Conservation (phyloP, 1,284 basidiomycete genomes). For the Tilletia walkeri region DNA sequence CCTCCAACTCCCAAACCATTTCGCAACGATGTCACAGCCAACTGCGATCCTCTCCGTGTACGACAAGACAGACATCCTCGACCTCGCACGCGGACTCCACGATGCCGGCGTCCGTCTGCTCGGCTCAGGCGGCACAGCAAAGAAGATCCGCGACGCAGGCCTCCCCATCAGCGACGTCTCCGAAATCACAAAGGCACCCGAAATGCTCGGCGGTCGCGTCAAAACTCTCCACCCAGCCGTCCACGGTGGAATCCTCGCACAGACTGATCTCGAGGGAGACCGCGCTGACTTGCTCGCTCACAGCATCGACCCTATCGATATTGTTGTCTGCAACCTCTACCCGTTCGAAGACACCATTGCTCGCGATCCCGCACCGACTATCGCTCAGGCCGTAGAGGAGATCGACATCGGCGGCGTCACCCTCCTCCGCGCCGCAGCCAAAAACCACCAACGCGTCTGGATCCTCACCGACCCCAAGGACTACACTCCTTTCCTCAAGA, state of each 20-base stretch:
- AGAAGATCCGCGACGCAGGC: constrained; percentile 91
- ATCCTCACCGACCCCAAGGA: constrained; percentile 93
- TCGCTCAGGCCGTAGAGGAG: constrained; percentile 92
- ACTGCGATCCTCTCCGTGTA: constrained; percentile 89
- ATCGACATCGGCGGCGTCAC: constrained; percentile 99
- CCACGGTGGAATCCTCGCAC: constrained; percentile 72
- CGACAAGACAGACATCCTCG: constrained; percentile 87
- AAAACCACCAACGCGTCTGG: constrained; percentile 76
- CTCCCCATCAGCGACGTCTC: constrained; percentile 95
- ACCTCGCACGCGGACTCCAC: constrained; percentile 80
- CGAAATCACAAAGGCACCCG: constrained; percentile 96
- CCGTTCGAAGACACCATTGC: constrained; percentile 83
- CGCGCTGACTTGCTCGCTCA: constrained; percentile 46
- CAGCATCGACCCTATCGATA: constrained; percentile 49
- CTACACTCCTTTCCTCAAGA: constrained; percentile 77
- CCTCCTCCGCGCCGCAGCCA: constrained; percentile 92
- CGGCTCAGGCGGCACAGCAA: constrained; percentile 95
- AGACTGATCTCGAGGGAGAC: constrained; percentile 49
- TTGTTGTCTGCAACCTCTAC: constrained; percentile 88
- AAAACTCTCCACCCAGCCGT: constrained; percentile 99
- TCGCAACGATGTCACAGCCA: constrained; percentile 25
- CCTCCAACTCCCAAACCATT: not conserved
- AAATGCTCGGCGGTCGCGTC: constrained; percentile 97
- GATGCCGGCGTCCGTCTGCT: constrained; percentile 80
- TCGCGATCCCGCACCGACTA: constrained; percentile 79